Percentiles rank a stretch among this genome's conserved stretches.
phyloP scores from a whole-genome alignment of 2,329 filamentous ascomycete species.

The Exserohilum turcica region DNA sequence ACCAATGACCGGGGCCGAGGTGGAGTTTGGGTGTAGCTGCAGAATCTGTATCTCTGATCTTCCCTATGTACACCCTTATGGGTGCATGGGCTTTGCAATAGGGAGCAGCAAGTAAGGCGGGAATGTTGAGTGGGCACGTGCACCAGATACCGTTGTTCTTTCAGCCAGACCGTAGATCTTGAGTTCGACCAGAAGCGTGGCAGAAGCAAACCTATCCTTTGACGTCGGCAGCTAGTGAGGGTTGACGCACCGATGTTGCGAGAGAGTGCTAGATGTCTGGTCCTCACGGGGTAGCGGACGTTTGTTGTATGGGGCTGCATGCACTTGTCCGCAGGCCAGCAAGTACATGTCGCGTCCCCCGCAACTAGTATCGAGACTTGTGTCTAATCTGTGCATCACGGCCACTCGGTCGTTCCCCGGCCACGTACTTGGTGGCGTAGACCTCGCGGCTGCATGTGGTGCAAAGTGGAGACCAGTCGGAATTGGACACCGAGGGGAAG shows the following conservation, averaged over 20 bases:
- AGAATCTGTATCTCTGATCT: neutral
- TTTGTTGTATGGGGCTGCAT: neutral
- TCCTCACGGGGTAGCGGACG: neutral
- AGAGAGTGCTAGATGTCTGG: neutral
- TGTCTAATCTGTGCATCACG: neutral
- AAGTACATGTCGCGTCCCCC: neutral
- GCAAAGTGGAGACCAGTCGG: slow-evolving; percentile 2
- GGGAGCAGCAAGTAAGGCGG: neutral
- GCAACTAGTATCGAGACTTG: neutral
- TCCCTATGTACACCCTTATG: neutral
- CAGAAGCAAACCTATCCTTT: neutral
- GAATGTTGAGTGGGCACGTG: neutral
- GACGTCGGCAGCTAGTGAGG: neutral
- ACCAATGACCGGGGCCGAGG: neutral
- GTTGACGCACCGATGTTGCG: neutral
- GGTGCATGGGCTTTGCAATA: neutral
- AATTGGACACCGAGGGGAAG: neutral
- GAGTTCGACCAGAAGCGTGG: neutral
- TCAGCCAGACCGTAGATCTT: neutral
- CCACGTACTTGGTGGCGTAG: neutral
- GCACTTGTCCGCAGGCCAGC: neutral
- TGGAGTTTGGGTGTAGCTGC: neutral
- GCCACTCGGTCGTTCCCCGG: neutral
- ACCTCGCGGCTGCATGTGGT: neutral
- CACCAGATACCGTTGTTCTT: neutral